Evolutionary conservation across 345 rosid genomes (phyloP).

Genomic region (Cochlearia excelsa): DNA sequence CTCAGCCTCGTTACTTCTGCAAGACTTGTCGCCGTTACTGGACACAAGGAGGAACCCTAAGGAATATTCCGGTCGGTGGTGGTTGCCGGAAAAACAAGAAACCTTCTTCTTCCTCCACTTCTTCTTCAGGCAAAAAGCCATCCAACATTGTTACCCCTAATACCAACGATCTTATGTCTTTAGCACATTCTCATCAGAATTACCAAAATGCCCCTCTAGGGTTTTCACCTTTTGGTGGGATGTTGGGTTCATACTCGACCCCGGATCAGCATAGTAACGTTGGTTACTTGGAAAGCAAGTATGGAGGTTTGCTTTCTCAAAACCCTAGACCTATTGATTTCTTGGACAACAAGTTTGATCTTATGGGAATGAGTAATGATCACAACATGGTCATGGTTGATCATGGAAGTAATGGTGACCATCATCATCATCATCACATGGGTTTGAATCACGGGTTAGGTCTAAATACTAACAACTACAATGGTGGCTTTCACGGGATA

Average conservation of each 20-base stretch:
- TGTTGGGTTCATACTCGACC: conserved; percentile 31
- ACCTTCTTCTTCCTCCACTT: conserved; percentile 35
- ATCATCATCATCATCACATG: conserved; percentile 26
- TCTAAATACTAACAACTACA: conserved; percentile 25
- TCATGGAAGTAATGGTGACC: conserved; percentile 28
- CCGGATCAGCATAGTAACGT: conserved; percentile 26
- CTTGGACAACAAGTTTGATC: conserved; percentile 37
- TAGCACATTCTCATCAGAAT: conserved; percentile 35
- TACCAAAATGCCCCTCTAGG: conserved; percentile 31
- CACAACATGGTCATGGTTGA: conserved; percentile 32
- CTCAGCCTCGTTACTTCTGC: conserved; percentile 98
- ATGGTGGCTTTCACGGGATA: conserved; percentile 30
- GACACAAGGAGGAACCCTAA: conserved; percentile 93
- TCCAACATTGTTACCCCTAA: conserved; percentile 36
- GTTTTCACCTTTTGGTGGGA: conserved; percentile 29
- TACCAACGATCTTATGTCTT: conserved; percentile 32
- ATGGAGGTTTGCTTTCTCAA: conserved; percentile 29
- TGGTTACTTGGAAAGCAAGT: conserved; percentile 38
- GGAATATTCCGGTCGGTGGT: conserved; percentile 97
- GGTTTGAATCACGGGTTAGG: conserved; percentile 32
- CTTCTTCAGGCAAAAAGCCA: conserved; percentile 50
- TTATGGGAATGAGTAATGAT: conserved; percentile 37
- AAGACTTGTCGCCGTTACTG: conserved; percentile 97
- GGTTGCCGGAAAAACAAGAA: conserved; percentile 94
- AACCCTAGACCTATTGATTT: conserved; percentile 41